A percentile compares a stretch with the other conserved stretches of the same genome.
Evolutionary conservation across 139 green algal genomes (phyloP).

Genomic region (Ettlia oleoabundans): DNA sequence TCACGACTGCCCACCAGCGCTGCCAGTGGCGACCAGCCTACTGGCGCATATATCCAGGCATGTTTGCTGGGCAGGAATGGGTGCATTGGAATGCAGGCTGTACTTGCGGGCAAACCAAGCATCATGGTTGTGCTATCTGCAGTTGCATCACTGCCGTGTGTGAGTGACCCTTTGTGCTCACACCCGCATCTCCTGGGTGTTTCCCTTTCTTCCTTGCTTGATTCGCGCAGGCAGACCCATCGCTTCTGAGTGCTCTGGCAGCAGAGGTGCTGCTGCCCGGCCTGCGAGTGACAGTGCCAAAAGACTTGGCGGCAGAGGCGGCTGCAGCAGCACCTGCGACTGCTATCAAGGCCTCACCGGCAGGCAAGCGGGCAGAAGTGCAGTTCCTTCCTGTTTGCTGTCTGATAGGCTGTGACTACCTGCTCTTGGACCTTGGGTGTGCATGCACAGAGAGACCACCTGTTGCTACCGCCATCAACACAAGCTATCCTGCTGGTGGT

Average conservation of each 20-base stretch:
- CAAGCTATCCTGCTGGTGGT: too few relatives aligned
- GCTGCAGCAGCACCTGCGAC: not conserved
- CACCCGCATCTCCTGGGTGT: not conserved
- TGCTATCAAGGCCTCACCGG: not conserved
- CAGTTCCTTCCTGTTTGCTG: too few relatives aligned
- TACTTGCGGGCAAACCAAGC: too few relatives aligned
- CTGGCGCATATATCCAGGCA: not conserved
- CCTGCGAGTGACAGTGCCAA: slow-evolving; percentile 2
- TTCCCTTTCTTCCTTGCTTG: not conserved
- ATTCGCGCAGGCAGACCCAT: not conserved
- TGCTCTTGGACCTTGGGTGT: too few relatives aligned
- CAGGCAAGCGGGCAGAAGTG: too few relatives aligned
- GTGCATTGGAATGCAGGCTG: not conserved
- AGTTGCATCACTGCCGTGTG: not conserved
- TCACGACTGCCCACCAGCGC: slow-evolving; percentile 28
- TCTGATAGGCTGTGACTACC: too few relatives aligned
- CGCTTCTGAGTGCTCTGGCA: slow-evolving; percentile 24
- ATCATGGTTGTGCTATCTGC: too few relatives aligned
- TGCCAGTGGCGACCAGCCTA: not conserved
- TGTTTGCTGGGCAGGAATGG: too few relatives aligned
- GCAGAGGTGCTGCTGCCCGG: slow-evolving; percentile 25
- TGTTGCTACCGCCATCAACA: too few relatives aligned
- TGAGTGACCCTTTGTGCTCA: not conserved
- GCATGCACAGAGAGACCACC: too few relatives aligned
- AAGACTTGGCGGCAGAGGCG: not conserved